Conservation (phyloP, 2,329 filamentous ascomycete genomes). For the Pseudocercospora vitis region DNA sequence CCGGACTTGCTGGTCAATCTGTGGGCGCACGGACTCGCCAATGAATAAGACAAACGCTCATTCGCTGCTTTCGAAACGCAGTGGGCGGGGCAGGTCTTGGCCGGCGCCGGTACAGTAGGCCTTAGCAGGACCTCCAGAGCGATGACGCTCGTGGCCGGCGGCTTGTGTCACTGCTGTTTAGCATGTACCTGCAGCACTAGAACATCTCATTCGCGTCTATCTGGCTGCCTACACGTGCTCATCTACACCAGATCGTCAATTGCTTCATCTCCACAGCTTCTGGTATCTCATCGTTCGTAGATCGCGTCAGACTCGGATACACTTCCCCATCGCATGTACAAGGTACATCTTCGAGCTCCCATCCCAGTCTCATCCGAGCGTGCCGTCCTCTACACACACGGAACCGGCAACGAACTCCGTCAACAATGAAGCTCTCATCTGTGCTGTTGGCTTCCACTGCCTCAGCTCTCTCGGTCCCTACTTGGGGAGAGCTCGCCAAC, state of each 20-base stretch:
- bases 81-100: background rate
- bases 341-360: background rate
- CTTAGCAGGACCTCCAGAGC: background rate
- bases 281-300: background rate
- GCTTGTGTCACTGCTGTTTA: slow-evolving; percentile 1
- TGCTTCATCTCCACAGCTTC: background rate
- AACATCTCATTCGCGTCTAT: background rate
- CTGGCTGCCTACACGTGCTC: slow-evolving; percentile 7
- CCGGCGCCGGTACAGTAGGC: too few species aligned
- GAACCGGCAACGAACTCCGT: background rate
- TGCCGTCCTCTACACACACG: too few species aligned
- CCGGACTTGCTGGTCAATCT: too few species aligned
- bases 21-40: background rate
- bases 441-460: slow-evolving; percentile 27
- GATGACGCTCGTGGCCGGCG: background rate
- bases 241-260: background rate
- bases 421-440: slow-evolving; percentile 29
- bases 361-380: background rate
- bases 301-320: too few species aligned
- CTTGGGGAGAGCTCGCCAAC: slow-evolving; percentile 23
- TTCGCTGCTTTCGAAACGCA: background rate
- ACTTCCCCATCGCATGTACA: too few species aligned
- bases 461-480: slow-evolving; percentile 28
- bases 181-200: background rate
- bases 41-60: background rate